These are phyloP conservation scores for Prorocentrum cordatum DNA, from an alignment of 169 alveolate genomes.

Conservation along the genomic window DNA sequence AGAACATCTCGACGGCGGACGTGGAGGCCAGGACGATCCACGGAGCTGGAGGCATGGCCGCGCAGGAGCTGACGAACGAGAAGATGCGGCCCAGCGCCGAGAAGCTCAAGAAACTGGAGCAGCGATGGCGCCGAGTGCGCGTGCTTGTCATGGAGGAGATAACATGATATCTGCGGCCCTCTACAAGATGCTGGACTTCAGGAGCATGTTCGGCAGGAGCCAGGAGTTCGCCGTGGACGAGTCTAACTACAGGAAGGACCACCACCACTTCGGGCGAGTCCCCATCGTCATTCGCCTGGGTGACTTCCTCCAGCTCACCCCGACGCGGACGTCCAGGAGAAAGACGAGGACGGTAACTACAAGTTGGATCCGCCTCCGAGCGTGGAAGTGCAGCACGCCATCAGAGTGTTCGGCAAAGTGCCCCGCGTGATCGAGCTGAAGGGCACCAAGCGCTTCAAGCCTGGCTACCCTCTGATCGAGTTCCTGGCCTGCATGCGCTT, in stretches of 20 bases:
- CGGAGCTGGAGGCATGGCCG: background rate
- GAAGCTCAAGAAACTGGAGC: background rate
- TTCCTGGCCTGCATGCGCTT: background rate
- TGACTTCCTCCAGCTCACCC: background rate
- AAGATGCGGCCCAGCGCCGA: background rate
- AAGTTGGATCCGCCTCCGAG: background rate
- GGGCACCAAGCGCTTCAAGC: background rate
- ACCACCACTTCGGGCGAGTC: background rate
- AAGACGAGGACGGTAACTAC: background rate
- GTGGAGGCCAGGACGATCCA: constrained; percentile 5
- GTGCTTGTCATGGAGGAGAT: background rate
- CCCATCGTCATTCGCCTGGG: background rate
- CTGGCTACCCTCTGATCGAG: too few relatives aligned
- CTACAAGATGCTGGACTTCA: constrained; percentile 20
- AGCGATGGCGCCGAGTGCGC: background rate
- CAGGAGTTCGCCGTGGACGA: background rate
- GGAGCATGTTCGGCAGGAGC: background rate
- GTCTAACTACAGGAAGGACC: background rate
- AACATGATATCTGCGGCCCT: background rate
- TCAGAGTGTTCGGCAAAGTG: background rate
- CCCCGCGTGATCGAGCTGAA: background rate
- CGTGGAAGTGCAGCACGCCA: constrained; percentile 22
- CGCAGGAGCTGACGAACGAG: background rate
- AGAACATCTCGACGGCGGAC: background rate
- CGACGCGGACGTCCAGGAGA: background rate